These are phyloP conservation scores for Gigaspora rosea DNA, from an alignment of 192 early-diverging fungal species.

Conservation along the genomic window DNA sequence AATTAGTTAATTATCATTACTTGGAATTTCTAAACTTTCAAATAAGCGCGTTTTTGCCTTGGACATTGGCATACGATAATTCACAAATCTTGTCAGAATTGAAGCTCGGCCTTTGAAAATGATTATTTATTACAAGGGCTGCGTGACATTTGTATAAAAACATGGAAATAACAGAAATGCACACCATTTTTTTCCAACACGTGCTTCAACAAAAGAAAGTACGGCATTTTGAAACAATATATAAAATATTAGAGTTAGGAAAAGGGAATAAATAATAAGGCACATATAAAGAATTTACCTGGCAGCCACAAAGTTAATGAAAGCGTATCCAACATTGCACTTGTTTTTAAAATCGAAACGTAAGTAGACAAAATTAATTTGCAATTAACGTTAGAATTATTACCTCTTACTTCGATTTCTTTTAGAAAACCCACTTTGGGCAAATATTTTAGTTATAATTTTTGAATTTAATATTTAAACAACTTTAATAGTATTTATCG, in stretches of 20 bases:
- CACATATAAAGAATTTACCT: conserved; percentile 37
- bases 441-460: too few relatives aligned
- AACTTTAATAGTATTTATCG: too few relatives aligned
- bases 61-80: conserved; percentile 81
- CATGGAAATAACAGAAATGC: not conserved
- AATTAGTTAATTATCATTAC: too few relatives aligned
- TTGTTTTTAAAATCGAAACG: conserved; percentile 87
- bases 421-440: too few relatives aligned
- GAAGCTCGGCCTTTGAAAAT: conserved; percentile 48
- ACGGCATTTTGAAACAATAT: conserved; percentile 43
- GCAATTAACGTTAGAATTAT: too few relatives aligned
- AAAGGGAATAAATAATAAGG: too few relatives aligned
- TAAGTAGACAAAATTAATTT: conserved; percentile 85
- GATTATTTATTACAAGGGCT: not conserved
- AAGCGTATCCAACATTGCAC: conserved; percentile 85
- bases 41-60: conserved; percentile 70
- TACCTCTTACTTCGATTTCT: too few relatives aligned
- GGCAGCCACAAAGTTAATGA: conserved; percentile 71
- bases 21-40: conserved; percentile 80
- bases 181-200: conserved; percentile 76
- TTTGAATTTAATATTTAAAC: too few relatives aligned
- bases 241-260: not conserved
- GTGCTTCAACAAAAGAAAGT: conserved; percentile 61
- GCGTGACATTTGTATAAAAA: not conserved
- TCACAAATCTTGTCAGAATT: conserved; percentile 78